Evolutionary conservation across 2,329 filamentous ascomycete genomes (phyloP).

Genomic region (Colletotrichum destructivum): DNA sequence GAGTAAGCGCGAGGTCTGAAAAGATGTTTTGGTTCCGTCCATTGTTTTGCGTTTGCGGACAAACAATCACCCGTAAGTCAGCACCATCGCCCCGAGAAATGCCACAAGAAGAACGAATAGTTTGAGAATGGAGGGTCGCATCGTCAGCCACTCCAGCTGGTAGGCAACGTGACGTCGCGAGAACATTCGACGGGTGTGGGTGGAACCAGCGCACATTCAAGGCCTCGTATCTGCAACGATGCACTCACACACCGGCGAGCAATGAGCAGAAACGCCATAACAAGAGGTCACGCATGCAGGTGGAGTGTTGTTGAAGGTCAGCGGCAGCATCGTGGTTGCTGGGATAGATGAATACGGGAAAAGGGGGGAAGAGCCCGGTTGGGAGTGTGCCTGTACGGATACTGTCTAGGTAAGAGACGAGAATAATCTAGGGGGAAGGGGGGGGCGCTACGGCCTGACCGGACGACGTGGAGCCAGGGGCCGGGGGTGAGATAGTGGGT

Average conservation of each 20-base stretch:
- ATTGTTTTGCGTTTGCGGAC: not conserved
- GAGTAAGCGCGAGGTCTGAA: not conserved
- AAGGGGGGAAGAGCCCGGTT: no score
- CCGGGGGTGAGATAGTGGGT: slow-evolving; percentile 16
- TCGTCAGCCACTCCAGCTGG: not conserved
- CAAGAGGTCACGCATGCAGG: slow-evolving; percentile 16
- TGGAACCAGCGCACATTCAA: not conserved
- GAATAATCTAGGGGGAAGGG: not conserved
- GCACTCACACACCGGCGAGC: not conserved
- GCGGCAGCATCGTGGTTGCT: slow-evolving; percentile 15
- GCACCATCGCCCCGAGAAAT: not conserved
- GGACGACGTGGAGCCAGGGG: slow-evolving; percentile 21
- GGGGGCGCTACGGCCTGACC: slow-evolving; percentile 19
- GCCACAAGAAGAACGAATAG: not conserved
- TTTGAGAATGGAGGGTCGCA: not conserved
- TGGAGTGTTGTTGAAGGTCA: not conserved
- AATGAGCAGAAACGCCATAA: not conserved
- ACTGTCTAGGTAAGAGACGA: not conserved
- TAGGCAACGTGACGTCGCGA: not conserved
- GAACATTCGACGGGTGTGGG: not conserved
- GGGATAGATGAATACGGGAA: slow-evolving; percentile 26
- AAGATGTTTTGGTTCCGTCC: not conserved
- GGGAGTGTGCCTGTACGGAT: no score
- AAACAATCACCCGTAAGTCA: not conserved
- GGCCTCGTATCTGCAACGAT: slow-evolving; percentile 14